Evolutionary conservation across 441 rosid species (phyloP).

Genomic region (Metrosideros polymorpha): DNA sequence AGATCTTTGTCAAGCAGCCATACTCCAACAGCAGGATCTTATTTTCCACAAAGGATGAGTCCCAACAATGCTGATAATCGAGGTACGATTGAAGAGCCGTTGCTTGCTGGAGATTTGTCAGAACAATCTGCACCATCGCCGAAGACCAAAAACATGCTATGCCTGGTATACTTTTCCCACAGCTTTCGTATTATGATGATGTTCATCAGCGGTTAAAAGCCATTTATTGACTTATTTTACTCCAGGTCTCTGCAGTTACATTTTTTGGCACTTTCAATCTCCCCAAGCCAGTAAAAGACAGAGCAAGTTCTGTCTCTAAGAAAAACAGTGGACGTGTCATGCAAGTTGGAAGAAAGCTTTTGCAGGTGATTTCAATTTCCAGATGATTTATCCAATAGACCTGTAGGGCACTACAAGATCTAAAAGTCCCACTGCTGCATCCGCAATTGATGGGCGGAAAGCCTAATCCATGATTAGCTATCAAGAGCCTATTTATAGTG

Average conservation of each 20-base stretch:
- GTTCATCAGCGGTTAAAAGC: background rate
- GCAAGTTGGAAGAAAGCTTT: conserved; percentile 46
- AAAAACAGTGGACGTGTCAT: conserved; percentile 33
- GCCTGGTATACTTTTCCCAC: conserved; percentile 38
- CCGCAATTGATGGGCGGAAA: background rate
- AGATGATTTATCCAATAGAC: background rate
- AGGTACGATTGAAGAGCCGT: conserved; percentile 50
- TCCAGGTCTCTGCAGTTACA: conserved; percentile 44
- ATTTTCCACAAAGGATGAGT: conserved; percentile 41
- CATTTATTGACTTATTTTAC: background rate
- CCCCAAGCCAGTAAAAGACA: conserved; percentile 12
- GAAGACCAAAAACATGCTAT: conserved; percentile 46
- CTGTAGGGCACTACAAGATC: background rate
- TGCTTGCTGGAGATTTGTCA: conserved; percentile 33
- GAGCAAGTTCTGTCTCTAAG: conserved; percentile 12
- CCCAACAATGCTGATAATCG: conserved; percentile 22
- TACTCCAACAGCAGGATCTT: conserved; percentile 63
- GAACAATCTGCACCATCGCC: conserved; percentile 30
- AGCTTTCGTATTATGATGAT: background rate
- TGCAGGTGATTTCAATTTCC: conserved; percentile 36
- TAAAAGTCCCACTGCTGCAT: background rate
- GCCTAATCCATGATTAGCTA: background rate
- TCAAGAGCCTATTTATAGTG: background rate
- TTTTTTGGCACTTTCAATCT: conserved; percentile 46
- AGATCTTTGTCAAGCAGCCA: conserved; percentile 74